Evolutionary conservation across 345 rosid species (phyloP).

Genomic region (Trapa incisa): DNA sequence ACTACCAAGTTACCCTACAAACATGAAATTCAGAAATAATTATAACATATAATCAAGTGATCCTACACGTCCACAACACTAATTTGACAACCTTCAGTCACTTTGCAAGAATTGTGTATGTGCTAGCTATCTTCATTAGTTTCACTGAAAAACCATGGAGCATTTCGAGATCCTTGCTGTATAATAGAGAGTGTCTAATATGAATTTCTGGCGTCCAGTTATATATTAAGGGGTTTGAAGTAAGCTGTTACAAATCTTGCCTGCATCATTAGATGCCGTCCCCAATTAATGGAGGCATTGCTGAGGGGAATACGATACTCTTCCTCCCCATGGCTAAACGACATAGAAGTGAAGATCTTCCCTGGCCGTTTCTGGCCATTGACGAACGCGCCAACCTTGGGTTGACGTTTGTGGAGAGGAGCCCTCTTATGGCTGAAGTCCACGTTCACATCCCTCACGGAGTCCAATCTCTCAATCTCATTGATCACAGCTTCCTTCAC

Average conservation of each 20-base stretch:
- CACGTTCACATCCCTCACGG: constrained; percentile 71
- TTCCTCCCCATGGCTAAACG: constrained; percentile 44
- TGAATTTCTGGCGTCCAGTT: not conserved
- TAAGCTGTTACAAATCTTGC: constrained; percentile 16
- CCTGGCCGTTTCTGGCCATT: constrained; percentile 75
- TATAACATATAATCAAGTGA: not conserved
- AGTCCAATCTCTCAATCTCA: constrained; percentile 45
- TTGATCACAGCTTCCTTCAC: constrained; percentile 30
- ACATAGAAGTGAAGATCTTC: constrained; percentile 76
- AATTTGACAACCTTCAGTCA: not conserved
- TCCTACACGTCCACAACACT: not conserved
- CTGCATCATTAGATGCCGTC: constrained; percentile 61
- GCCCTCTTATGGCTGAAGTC: constrained; percentile 59
- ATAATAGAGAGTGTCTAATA: not conserved
- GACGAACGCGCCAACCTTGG: constrained; percentile 29
- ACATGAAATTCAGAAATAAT: not conserved
- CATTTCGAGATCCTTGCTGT: not conserved
- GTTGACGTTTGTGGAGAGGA: constrained; percentile 20
- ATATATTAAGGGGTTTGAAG: not conserved
- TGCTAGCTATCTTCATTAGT: not conserved
- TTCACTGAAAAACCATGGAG: not conserved
- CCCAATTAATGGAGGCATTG: constrained; percentile 62
- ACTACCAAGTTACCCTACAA: not conserved
- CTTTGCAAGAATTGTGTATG: not conserved
- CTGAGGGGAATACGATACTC: constrained; percentile 25